Conservation (phyloP, 2,329 filamentous ascomycete species). For the Orbilia quercus region DNA sequence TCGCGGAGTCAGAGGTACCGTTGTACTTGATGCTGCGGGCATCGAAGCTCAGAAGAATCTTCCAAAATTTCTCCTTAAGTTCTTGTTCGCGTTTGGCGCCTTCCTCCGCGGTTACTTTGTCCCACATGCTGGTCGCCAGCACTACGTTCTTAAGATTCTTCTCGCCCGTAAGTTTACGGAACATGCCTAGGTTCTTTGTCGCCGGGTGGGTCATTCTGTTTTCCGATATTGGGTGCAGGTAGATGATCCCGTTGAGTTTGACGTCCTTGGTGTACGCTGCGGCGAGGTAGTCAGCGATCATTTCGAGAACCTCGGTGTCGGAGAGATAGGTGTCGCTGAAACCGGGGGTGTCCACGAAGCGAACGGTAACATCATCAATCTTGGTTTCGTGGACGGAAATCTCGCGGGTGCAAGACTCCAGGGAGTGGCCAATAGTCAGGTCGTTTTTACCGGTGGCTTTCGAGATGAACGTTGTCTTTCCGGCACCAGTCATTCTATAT, state of each 20-base stretch:
- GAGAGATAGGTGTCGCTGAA: constrained; percentile 66
- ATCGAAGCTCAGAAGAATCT: constrained; percentile 52
- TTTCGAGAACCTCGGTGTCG: constrained; percentile 65
- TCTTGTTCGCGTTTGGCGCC: constrained; percentile 51
- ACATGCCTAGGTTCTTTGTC: constrained; percentile 64
- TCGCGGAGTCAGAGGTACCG: constrained; percentile 55
- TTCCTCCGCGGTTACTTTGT: constrained; percentile 59
- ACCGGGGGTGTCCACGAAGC: constrained; percentile 66
- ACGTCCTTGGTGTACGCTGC: constrained; percentile 61
- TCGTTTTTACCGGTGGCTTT: constrained; percentile 61
- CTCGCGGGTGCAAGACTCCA: constrained; percentile 61
- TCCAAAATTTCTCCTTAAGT: constrained; percentile 59
- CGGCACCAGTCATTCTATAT: constrained; percentile 62
- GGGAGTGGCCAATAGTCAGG: constrained; percentile 62
- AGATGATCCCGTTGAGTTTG: constrained; percentile 65
- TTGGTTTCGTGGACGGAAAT: constrained; percentile 38
- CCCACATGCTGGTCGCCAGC: constrained; percentile 66
- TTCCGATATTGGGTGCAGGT: constrained; percentile 66
- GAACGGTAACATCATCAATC: constrained; percentile 57
- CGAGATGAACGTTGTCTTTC: constrained; percentile 64
- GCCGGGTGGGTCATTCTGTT: constrained; percentile 63
- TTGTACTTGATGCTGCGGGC: constrained; percentile 56
- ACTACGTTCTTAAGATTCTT: constrained; percentile 64
- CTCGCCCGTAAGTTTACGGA: constrained; percentile 65
- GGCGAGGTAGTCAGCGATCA: constrained; percentile 64